Percentiles rank a stretch among this genome's conserved stretches.
These are phyloP conservation scores for Scedosporium apiospermum DNA, from an alignment of 2,329 filamentous ascomycete genomes.

Conservation along the genomic window DNA sequence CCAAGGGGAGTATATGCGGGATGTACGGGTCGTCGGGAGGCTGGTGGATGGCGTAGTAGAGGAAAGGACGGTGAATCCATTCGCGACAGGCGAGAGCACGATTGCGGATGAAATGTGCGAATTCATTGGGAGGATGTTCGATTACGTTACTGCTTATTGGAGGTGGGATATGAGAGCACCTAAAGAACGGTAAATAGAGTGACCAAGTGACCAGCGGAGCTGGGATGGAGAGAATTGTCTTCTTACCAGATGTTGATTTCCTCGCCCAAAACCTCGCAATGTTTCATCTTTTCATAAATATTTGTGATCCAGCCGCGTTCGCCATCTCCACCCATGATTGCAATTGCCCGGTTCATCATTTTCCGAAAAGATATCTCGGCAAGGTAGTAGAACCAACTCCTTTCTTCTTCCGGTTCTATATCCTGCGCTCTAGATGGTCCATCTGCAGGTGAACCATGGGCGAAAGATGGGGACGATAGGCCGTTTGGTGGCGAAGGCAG, in stretches of 20 bases:
- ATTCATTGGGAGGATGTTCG: constrained; percentile 10
- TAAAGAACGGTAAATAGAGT: not conserved
- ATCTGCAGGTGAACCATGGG: not conserved
- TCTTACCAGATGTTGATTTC: constrained; percentile 15
- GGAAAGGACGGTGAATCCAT: constrained; percentile 20
- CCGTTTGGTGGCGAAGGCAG: constrained; percentile 18
- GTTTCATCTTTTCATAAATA: constrained; percentile 12
- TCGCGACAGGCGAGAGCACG: constrained; percentile 15
- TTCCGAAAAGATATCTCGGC: constrained; percentile 19
- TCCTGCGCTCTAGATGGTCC: constrained; percentile 7
- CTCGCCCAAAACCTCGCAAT: constrained; percentile 13
- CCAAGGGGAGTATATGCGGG: constrained; percentile 10
- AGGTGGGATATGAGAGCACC: constrained; percentile 11
- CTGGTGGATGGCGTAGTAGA: constrained; percentile 19
- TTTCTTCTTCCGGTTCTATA: constrained; percentile 14
- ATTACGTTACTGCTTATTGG: constrained; percentile 9
- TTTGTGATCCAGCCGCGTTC: constrained; percentile 13
- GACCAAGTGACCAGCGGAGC: not conserved
- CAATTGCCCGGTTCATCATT: constrained; percentile 12
- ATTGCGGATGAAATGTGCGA: constrained; percentile 14
- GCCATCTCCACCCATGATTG: constrained; percentile 6
- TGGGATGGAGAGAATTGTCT: not conserved
- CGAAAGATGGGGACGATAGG: constrained; percentile 3
- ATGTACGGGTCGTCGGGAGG: constrained; percentile 8
- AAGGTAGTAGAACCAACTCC: constrained; percentile 21